A percentile compares a stretch with the other conserved stretches of the same genome.
These are phyloP conservation scores for Trametes maxima DNA, from an alignment of 768 basidiomycete genomes.

Conservation along the genomic window DNA sequence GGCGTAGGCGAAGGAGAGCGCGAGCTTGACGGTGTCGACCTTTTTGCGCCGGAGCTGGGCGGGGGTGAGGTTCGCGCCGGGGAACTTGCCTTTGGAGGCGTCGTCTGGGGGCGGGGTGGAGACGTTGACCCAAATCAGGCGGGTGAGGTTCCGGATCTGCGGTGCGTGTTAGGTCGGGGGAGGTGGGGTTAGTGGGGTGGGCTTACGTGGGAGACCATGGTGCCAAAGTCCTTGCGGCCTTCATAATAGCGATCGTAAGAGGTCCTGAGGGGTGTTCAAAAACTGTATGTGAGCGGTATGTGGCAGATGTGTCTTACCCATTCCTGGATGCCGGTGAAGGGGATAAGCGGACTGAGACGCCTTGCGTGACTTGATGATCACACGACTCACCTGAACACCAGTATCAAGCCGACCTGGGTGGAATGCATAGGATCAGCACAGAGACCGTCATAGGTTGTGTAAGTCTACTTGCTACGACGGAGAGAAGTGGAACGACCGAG, in stretches of 20 bases:
- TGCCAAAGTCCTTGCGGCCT: conserved; percentile 82
- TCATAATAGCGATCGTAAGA: conserved; percentile 90
- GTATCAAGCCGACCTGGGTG: conserved; percentile 77
- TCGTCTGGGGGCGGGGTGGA: conserved; percentile 61
- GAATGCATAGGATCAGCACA: not conserved
- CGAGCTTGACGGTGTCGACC: conserved; percentile 66
- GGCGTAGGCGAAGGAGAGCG: conserved; percentile 71
- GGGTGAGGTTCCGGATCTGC: conserved; percentile 70
- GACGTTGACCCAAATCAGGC: conserved; percentile 80
- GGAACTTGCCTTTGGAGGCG: conserved; percentile 55
- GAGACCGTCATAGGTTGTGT: too few relatives aligned
- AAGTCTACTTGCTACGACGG: conserved; percentile 72
- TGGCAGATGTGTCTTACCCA: conserved; percentile 47
- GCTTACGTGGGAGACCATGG: conserved; percentile 63
- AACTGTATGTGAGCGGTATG: not conserved
- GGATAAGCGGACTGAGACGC: not conserved
- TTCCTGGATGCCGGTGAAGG: conserved; percentile 47
- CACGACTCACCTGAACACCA: conserved; percentile 75
- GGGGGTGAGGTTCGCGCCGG: conserved; percentile 46
- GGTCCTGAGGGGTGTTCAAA: conserved; percentile 47
- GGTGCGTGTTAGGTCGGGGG: not conserved
- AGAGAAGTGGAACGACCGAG: conserved; percentile 84
- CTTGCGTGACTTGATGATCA: not conserved
- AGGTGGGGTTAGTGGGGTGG: not conserved
- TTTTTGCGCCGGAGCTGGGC: conserved; percentile 66